Base-by-base conservation (phyloP, 805 yeast species). In the Nakazawaea molendinolei region DNA sequence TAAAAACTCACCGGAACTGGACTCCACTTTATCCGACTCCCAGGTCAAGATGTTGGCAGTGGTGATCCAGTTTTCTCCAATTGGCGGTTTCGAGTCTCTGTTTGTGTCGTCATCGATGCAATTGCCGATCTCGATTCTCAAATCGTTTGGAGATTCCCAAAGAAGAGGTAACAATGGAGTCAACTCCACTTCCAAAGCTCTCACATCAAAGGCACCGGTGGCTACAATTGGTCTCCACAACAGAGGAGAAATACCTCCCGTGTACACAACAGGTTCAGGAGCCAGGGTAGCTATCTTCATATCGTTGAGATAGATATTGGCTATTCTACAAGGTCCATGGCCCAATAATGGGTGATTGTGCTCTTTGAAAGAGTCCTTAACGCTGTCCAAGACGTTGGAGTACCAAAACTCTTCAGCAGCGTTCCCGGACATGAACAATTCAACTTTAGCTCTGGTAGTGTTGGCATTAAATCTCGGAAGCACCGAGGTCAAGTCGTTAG, bases 371-470 rank as follows among this genome's bases (percentile, higher is more conserved):
- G 48, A 47, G 27, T 61, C 51, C n/a, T 53, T 56, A 44, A 56
- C 67, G 31, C 61, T 51, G 45, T 76, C 83, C 28, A 79, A 41
- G 13, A 62, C 50, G 44, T 83, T 80, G 3, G 76, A 56, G 55
- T 79, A 86, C 94, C 94, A 86, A 48, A 83, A 82, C 53, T 86
- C 95, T 56, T 86, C 95, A 23, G 70, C 76, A 3, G 79, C 80
- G 48, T 80, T 84, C 3, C 92, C 95, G 14, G 84, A 73, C 9
- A 81, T 74, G 44, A 74, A 76, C 5, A 86, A 52, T 8, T 79
- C 68, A 22, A 85, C 52, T 39, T 59, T 61, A 31, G 76, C 74
- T 40, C 76, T 65, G 3, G 86, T 75, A 5, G 86, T 76, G 49
- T 79, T 78, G 17, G 55, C 49, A 3, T 70, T 47, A 21, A 82